These are phyloP conservation scores for Trichoderma erinaceum DNA, from an alignment of 495 filamentous ascomycete genomes.

Conservation along the genomic window DNA sequence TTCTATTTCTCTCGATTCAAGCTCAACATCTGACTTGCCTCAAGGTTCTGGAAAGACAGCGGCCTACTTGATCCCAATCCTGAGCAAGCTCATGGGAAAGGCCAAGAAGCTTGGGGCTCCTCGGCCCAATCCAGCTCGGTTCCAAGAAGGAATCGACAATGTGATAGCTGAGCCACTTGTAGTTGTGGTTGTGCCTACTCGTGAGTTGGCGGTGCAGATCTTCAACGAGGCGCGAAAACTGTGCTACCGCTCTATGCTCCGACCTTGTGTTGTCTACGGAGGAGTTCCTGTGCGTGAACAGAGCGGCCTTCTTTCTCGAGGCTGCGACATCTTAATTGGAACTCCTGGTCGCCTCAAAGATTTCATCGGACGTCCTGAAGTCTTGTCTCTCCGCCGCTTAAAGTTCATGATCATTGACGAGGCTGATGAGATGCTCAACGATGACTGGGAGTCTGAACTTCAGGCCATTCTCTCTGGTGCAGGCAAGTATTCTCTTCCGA, in stretches of 20 bases:
- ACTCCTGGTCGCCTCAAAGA: conserved; percentile 83
- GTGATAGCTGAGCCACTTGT: conserved; percentile 79
- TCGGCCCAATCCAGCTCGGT: conserved; percentile 54
- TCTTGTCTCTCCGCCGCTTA: conserved; percentile 68
- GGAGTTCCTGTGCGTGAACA: conserved; percentile 65
- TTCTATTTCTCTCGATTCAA: neutral
- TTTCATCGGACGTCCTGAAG: conserved; percentile 62
- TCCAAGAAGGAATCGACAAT: conserved; percentile 36
- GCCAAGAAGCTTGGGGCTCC: conserved; percentile 72
- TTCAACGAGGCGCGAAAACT: conserved; percentile 88
- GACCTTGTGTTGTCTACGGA: conserved; percentile 87
- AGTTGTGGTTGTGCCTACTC: conserved; percentile 75
- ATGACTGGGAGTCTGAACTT: conserved; percentile 69
- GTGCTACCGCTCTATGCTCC: conserved; percentile 89
- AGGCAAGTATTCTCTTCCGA: conserved; percentile 44
- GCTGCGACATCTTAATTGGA: conserved; percentile 84
- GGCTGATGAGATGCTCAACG: conserved; percentile 81
- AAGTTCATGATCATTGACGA: conserved; percentile 87
- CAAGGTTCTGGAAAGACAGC: conserved; percentile 93
- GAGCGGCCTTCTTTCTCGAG: conserved; percentile 62
- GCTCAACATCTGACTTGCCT: neutral
- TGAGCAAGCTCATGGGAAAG: conserved; percentile 92
- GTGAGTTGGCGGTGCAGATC: conserved; percentile 88
- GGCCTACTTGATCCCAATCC: conserved; percentile 81
- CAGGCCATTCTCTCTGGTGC: conserved; percentile 67